These are phyloP conservation scores for Talaromyces thailandensis DNA, from an alignment of 495 filamentous ascomycete genomes.

Conservation along the genomic window DNA sequence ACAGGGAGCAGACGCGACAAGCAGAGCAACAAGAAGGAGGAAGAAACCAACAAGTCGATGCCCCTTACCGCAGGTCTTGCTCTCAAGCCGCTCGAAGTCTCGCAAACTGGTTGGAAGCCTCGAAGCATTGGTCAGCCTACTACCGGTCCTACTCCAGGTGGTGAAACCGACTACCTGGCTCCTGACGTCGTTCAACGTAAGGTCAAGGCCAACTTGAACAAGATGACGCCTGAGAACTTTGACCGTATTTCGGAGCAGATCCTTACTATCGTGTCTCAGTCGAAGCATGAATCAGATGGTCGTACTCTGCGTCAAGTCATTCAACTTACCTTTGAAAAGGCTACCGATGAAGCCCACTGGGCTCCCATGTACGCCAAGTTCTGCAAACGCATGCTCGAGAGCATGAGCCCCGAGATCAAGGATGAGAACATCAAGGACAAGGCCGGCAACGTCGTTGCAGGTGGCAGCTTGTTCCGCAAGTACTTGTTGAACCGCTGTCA, in stretches of 20 bases:
- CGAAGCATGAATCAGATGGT: slow-evolving; percentile 89
- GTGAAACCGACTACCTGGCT: slow-evolving; percentile 53
- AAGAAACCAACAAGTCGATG: slow-evolving; percentile 68
- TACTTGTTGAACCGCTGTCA: slow-evolving; percentile 98
- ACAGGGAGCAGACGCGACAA: slow-evolving; percentile 55
- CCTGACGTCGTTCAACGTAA: slow-evolving; percentile 95
- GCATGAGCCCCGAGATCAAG: slow-evolving; percentile 90
- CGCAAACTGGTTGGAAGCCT: slow-evolving; percentile 83
- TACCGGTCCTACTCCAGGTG: slow-evolving; percentile 46
- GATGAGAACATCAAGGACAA: slow-evolving; percentile 90
- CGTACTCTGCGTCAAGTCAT: slow-evolving; percentile 95
- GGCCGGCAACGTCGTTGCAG: slow-evolving; percentile 74
- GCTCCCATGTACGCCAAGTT: slow-evolving; percentile 99
- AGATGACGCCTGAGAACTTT: slow-evolving; percentile 99
- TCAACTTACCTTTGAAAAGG: slow-evolving; percentile 97
- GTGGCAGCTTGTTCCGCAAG: slow-evolving; percentile 92
- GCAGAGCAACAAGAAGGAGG: slow-evolving; percentile 48
- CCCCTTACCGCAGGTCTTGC: slow-evolving; percentile 76
- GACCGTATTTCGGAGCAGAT: slow-evolving; percentile 93
- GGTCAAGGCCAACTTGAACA: slow-evolving; percentile 96
- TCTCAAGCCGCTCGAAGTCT: slow-evolving; percentile 65
- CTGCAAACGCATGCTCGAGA: slow-evolving; percentile 93
- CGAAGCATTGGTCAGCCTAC: slow-evolving; percentile 48
- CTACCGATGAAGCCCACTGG: slow-evolving; percentile 98
- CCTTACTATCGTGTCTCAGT: slow-evolving; percentile 83